These are phyloP conservation scores for Verticillium tricorpus DNA, from an alignment of 2,329 filamentous ascomycete species.

Conservation along the genomic window DNA sequence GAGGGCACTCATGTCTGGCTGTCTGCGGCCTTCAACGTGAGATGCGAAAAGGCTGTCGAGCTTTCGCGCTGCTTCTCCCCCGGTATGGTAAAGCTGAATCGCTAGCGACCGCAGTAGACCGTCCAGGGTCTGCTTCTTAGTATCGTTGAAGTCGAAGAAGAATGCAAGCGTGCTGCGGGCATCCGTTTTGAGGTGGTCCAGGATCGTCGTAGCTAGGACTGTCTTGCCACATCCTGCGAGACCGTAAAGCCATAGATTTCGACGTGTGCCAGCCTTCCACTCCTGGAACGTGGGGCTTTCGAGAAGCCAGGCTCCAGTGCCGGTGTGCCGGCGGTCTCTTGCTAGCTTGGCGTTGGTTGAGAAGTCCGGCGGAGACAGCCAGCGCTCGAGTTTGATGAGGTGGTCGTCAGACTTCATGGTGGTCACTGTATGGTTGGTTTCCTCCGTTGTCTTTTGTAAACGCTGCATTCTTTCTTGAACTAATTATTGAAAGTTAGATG, in stretches of 20 bases:
- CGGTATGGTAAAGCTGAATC: constrained; percentile 15
- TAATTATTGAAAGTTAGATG: background rate
- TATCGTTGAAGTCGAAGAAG: constrained; percentile 18
- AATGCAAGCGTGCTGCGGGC: constrained; percentile 5
- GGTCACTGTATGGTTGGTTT: background rate
- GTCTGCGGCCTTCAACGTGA: constrained; percentile 11
- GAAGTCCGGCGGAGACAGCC: constrained; percentile 8
- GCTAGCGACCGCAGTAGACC: constrained; percentile 11
- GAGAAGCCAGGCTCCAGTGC: constrained; percentile 12
- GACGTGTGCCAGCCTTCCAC: constrained; percentile 11
- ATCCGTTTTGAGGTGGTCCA: background rate
- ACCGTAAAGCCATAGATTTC: constrained; percentile 15
- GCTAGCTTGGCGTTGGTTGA: constrained; percentile 10
- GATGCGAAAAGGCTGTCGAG: constrained; percentile 3
- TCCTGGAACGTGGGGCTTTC: constrained; percentile 5
- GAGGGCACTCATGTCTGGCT: constrained; percentile 19
- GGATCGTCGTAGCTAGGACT: constrained; percentile 6
- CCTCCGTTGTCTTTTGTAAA: background rate
- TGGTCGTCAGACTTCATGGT: background rate
- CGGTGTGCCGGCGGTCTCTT: constrained; percentile 6
- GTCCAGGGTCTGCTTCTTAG: constrained; percentile 12
- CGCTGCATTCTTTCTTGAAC: background rate
- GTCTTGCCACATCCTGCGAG: constrained; percentile 17
- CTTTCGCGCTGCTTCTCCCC: background rate
- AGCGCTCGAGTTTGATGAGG: constrained; percentile 5